Conservation (phyloP, 2,329 filamentous ascomycete species). For the Colletotrichum phormii region DNA sequence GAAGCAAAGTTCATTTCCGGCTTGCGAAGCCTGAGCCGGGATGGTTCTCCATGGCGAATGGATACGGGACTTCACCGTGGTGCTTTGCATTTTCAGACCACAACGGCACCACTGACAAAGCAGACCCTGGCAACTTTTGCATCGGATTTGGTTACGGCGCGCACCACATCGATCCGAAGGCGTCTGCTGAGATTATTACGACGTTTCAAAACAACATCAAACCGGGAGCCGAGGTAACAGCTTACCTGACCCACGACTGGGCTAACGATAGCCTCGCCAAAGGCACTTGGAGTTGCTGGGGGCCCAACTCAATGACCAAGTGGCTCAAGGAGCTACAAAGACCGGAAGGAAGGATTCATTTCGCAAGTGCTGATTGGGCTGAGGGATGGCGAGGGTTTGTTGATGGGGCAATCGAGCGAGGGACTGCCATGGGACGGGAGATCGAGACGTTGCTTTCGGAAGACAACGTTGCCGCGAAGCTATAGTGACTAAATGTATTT, state of each 20-base stretch:
- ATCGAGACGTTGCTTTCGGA: neutral
- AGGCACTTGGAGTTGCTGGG: neutral
- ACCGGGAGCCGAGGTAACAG: neutral
- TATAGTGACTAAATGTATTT: neutral
- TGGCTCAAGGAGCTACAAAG: neutral
- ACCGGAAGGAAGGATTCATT: neutral
- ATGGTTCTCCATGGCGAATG: neutral
- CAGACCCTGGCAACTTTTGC: neutral
- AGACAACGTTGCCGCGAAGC: neutral
- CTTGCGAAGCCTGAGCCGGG: neutral
- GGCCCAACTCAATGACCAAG: neutral
- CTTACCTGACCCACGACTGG: neutral
- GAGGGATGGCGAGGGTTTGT: neutral
- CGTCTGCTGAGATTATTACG: neutral
- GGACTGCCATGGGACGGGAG: neutral
- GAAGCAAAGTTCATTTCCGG: too few relatives aligned
- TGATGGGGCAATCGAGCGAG: neutral
- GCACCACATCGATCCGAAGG: neutral
- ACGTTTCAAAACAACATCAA: neutral
- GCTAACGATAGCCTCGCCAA: neutral
- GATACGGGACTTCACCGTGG: neutral
- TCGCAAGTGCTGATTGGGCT: neutral
- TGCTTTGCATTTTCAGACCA: neutral
- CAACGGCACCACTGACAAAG: neutral
- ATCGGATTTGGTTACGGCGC: neutral